These are phyloP conservation scores for Verticillium zaregamsianum DNA, from an alignment of 2,329 filamentous ascomycete species.

Conservation along the genomic window DNA sequence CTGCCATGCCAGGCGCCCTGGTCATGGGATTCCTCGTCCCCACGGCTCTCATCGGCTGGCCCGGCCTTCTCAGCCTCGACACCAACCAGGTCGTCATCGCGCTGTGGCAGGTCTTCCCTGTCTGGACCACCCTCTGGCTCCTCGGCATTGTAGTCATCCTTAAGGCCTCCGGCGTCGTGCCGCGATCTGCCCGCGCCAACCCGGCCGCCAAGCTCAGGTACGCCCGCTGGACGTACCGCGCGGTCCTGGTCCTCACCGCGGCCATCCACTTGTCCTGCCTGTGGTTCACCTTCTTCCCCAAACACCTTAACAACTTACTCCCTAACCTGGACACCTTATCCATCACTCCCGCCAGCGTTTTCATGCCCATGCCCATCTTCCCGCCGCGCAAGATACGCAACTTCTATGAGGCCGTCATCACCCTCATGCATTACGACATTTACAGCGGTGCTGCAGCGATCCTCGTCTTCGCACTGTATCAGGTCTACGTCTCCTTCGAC, in stretches of 20 bases:
- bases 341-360: neutral
- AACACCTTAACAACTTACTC: neutral
- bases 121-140: constrained; percentile 11
- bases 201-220: neutral
- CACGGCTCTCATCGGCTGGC: constrained; percentile 11
- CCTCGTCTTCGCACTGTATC: constrained; percentile 8
- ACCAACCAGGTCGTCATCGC: constrained; percentile 15
- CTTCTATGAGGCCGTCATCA: constrained; percentile 7
- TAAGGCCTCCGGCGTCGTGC: neutral
- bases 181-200: neutral
- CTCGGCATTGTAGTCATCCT: constrained; percentile 1
- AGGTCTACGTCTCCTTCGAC: constrained; percentile 7
- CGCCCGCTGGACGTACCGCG: constrained; percentile 9
- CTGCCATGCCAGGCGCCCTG: constrained; percentile 8
- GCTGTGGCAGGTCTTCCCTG: constrained; percentile 19
- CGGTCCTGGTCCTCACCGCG: constrained; percentile 4
- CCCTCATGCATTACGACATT: constrained; percentile 18
- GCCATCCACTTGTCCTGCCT: constrained; percentile 6
- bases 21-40: constrained; percentile 17
- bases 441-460: constrained; percentile 11
- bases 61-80: constrained; percentile 9
- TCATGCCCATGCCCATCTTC: constrained; percentile 10
- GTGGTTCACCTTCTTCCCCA: constrained; percentile 3
- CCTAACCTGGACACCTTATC: neutral
- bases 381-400: neutral